Conservation (phyloP, 2,329 filamentous ascomycete species). For the Penicillium sp. region DNA sequence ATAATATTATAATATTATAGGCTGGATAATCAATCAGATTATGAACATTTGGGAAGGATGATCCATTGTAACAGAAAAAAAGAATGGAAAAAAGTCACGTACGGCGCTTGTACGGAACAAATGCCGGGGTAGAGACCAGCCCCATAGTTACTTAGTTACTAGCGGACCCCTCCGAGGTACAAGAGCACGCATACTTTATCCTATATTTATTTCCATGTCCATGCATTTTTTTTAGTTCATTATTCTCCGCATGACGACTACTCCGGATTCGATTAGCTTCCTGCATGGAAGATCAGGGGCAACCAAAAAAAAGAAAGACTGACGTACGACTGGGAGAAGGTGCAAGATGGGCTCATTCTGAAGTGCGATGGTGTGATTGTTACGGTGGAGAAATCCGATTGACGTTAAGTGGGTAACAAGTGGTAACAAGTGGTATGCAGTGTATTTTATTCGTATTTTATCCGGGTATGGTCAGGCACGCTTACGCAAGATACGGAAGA, state of each 20-base stretch:
- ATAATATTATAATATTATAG: background rate
- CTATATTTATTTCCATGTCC: background rate
- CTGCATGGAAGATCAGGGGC: constrained; percentile 37
- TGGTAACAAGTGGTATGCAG: background rate
- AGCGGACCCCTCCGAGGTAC: background rate
- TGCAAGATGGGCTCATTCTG: constrained; percentile 29
- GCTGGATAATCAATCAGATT: background rate
- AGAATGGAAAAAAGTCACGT: background rate
- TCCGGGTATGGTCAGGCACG: background rate
- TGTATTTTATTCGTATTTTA: constrained; percentile 4
- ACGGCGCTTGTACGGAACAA: constrained; percentile 8
- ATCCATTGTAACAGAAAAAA: background rate
- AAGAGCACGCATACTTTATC: background rate
- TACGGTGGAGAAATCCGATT: constrained; percentile 10
- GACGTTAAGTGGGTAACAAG: background rate
- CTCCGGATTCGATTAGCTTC: constrained; percentile 23
- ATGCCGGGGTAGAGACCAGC: constrained; percentile 5
- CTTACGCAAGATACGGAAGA: constrained; percentile 7
- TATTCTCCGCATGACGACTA: constrained; percentile 15
- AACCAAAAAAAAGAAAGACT: constrained; percentile 23
- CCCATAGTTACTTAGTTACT: background rate
- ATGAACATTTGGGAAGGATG: background rate
- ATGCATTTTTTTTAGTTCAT: background rate
- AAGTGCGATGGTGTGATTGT: constrained; percentile 37
- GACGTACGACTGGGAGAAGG: constrained; percentile 30